phyloP scores from a whole-genome alignment of 305 asterid species.

The Rubia balearica region DNA sequence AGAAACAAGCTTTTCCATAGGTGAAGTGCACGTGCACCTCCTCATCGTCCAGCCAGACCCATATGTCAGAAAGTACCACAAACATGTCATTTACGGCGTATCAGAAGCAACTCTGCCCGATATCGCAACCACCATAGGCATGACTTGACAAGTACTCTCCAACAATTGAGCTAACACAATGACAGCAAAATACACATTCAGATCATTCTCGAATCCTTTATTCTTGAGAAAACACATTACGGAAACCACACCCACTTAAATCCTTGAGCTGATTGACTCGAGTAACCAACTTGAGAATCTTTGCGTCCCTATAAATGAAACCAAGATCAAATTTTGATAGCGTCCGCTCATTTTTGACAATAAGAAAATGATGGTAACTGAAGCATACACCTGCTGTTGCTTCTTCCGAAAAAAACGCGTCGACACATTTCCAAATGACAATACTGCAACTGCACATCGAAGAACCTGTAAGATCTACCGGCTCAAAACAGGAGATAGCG shows the following conservation, averaged over 20 bases:
- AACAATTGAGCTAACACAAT: conserved; percentile 62
- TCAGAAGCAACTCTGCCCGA: conserved; percentile 97
- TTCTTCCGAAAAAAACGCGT: too few species aligned
- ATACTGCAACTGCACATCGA: neutral
- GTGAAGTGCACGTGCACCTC: conserved; percentile 38
- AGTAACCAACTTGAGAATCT: conserved; percentile 70
- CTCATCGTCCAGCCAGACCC: conserved; percentile 79
- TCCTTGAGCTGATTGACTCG: conserved; percentile 91
- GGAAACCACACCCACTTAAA: conserved; percentile 47
- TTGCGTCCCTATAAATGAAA: conserved; percentile 59
- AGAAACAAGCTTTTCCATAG: conserved; percentile 9
- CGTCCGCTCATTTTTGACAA: too few species aligned
- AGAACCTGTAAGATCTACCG: neutral
- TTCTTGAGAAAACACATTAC: neutral
- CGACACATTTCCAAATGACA: neutral
- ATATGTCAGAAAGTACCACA: conserved; percentile 79
- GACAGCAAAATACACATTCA: neutral
- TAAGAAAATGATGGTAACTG: too few species aligned
- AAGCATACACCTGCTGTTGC: too few species aligned
- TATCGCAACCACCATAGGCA: conserved; percentile 84
- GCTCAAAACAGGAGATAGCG: neutral
- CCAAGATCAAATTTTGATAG: neutral
- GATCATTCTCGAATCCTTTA: neutral
- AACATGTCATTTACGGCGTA: conserved; percentile 94
- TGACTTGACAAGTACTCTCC: conserved; percentile 74